A percentile compares a stretch with the other conserved stretches of the same genome.
Conservation (phyloP, 1,284 basidiomycete species). For the Paramarasmius palmivorus region DNA sequence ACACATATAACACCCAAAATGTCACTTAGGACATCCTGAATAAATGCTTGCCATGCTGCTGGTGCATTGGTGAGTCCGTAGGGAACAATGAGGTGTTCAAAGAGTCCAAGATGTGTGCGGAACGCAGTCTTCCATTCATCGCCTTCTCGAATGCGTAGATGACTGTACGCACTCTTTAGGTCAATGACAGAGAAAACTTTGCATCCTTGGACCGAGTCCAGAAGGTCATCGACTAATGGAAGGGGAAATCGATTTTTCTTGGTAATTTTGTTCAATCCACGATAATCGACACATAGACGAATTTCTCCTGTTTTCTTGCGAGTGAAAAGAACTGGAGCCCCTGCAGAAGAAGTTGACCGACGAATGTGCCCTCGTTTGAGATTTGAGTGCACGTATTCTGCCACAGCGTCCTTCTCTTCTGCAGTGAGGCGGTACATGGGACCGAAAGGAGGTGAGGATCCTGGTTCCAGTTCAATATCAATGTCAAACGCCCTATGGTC, state of each 20-base stretch:
- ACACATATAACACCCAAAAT: slow-evolving; percentile 30
- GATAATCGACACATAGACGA: slow-evolving; percentile 41
- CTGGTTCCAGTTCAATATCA: slow-evolving; percentile 32
- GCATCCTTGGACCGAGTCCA: slow-evolving; percentile 21
- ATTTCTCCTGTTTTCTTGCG: slow-evolving; percentile 45
- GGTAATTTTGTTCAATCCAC: slow-evolving; percentile 39
- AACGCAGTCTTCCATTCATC: slow-evolving; percentile 12
- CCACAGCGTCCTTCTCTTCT: slow-evolving; percentile 31
- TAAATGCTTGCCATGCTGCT: slow-evolving; percentile 30
- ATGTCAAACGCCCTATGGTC: slow-evolving; percentile 23
- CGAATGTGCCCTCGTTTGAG: slow-evolving; percentile 36
- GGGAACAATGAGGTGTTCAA: slow-evolving; percentile 38
- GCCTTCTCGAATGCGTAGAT: no score
- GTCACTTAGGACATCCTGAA: slow-evolving; percentile 39
- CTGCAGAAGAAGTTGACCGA: slow-evolving; percentile 33
- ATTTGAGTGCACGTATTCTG: slow-evolving; percentile 36
- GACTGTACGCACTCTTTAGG: no score
- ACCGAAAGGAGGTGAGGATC: slow-evolving; percentile 30
- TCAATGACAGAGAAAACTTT: no score
- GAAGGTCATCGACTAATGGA: slow-evolving; percentile 35
- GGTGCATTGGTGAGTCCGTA: slow-evolving; percentile 28
- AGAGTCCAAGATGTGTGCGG: slow-evolving; percentile 29
- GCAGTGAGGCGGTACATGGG: slow-evolving; percentile 33
- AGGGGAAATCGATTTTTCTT: slow-evolving; percentile 40
- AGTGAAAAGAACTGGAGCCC: slow-evolving; percentile 45